Evolutionary conservation across 352 stramenopile species (phyloP).

Genomic region (Phytophthora colocasiae): DNA sequence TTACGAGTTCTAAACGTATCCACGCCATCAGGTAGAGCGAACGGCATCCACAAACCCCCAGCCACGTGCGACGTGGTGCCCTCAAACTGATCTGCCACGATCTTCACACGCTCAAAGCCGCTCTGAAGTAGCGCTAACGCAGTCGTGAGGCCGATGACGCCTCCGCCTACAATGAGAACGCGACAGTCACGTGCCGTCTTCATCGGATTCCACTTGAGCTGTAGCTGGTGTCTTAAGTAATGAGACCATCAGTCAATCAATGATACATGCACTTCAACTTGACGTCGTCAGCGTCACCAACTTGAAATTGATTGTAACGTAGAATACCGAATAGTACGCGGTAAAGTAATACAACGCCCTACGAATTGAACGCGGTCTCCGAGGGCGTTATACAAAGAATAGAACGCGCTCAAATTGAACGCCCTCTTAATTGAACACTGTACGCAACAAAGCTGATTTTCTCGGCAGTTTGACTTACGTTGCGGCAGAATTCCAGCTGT

Average conservation of each 20-base stretch:
- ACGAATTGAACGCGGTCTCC: no score
- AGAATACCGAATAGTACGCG: no score
- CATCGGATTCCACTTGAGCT: conserved; percentile 2
- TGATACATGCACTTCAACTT: conserved; percentile 1
- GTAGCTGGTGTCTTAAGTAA: conserved; percentile 4
- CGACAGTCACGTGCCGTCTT: conserved; percentile 24
- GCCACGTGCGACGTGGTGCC: conserved; percentile 71
- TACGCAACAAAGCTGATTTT: no score
- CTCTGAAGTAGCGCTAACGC: conserved; percentile 67
- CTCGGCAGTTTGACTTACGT: no score
- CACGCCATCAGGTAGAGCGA: conserved; percentile 53
- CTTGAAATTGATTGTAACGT: no score
- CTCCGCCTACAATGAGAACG: conserved; percentile 67
- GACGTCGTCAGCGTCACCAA: no score
- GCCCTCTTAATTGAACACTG: no score
- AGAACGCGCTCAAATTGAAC: no score
- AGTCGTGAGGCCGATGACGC: conserved; percentile 73
- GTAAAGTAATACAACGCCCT: no score
- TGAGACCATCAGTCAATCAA: not conserved
- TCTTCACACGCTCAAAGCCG: conserved; percentile 52
- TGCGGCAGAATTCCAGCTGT: no score
- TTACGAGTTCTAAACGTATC: conserved; percentile 48
- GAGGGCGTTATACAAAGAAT: no score
- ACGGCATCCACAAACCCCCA: conserved; percentile 76
- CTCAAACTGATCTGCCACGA: conserved; percentile 65